phyloP scores from a whole-genome alignment of 768 basidiomycete species.

The Lactifluus rugatus region DNA sequence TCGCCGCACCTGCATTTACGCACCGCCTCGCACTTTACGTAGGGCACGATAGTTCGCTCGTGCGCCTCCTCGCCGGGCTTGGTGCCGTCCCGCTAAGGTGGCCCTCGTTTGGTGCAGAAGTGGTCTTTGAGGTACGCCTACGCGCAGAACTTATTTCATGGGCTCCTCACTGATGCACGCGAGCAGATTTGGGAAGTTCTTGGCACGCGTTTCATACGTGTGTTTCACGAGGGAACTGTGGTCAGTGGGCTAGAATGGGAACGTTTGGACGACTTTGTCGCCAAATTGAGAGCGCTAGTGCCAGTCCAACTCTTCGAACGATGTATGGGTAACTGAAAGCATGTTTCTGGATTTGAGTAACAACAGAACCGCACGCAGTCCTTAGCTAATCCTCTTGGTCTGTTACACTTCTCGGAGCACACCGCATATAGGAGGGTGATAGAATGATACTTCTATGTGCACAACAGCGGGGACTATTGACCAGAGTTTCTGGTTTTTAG shows the following conservation, averaged over 20 bases:
- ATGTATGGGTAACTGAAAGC: slow-evolving; percentile 19
- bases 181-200: slow-evolving; percentile 32
- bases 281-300: slow-evolving; percentile 27
- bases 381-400: neutral
- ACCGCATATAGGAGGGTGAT: neutral
- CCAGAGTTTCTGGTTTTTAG: slow-evolving; percentile 16
- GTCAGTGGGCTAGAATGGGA: slow-evolving; percentile 32
- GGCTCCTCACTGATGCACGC: neutral
- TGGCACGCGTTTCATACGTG: slow-evolving; percentile 29
- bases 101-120: slow-evolving; percentile 40
- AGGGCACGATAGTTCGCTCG: slow-evolving; percentile 42
- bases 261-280: slow-evolving; percentile 28
- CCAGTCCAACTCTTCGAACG: slow-evolving; percentile 27
- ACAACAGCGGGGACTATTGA: neutral
- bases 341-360: neutral
- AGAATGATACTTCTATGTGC: neutral
- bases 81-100: slow-evolving; percentile 32
- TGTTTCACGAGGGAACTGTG: slow-evolving; percentile 36
- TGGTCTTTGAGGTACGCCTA: slow-evolving; percentile 35
- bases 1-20: slow-evolving; percentile 27
- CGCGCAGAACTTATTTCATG: neutral
- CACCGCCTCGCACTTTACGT: slow-evolving; percentile 35
- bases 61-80: slow-evolving; percentile 30
- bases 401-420: neutral
- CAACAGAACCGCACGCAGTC: neutral